phyloP scores from a whole-genome alignment of 2,329 filamentous ascomycete genomes.

The Sclerotinia subarctica region DNA sequence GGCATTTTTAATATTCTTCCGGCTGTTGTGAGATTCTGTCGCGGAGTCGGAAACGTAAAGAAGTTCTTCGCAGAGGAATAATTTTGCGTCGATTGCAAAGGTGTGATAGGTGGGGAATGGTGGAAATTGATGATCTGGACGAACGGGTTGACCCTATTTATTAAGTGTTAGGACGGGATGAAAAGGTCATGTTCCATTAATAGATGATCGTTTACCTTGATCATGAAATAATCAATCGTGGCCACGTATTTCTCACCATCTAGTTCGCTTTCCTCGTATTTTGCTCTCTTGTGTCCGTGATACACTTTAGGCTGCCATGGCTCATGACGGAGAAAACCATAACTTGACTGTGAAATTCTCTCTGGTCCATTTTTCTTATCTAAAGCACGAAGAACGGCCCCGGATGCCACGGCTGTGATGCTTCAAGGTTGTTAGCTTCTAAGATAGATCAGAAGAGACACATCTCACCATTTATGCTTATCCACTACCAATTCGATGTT shows the following conservation, averaged over 20 bases:
- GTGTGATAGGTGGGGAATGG: constrained; percentile 20
- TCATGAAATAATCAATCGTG: constrained; percentile 28
- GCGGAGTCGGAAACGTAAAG: constrained; percentile 26
- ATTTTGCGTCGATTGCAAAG: constrained; percentile 18
- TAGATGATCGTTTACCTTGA: constrained; percentile 20
- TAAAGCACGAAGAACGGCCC: constrained; percentile 26
- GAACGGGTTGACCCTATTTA: constrained; percentile 22
- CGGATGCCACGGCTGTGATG: constrained; percentile 26
- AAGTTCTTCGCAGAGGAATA: constrained; percentile 27
- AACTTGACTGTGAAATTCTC: constrained; percentile 23
- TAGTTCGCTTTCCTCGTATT: constrained; percentile 14
- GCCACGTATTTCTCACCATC: constrained; percentile 25
- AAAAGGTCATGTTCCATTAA: background rate
- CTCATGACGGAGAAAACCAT: constrained; percentile 25
- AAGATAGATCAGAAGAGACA: background rate
- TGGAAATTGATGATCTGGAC: constrained; percentile 17
- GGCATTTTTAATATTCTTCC: constrained; percentile 19
- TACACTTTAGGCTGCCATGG: constrained; percentile 16
- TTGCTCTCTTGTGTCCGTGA: constrained; percentile 14
- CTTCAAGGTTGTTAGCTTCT: background rate
- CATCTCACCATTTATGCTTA: constrained; percentile 19
- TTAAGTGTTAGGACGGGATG: background rate
- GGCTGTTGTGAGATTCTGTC: constrained; percentile 22
- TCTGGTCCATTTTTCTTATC: constrained; percentile 28
- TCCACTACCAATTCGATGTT: constrained; percentile 20